Conservation (phyloP, 1,139 yeast species). For the Taiozyma sp. region DNA sequence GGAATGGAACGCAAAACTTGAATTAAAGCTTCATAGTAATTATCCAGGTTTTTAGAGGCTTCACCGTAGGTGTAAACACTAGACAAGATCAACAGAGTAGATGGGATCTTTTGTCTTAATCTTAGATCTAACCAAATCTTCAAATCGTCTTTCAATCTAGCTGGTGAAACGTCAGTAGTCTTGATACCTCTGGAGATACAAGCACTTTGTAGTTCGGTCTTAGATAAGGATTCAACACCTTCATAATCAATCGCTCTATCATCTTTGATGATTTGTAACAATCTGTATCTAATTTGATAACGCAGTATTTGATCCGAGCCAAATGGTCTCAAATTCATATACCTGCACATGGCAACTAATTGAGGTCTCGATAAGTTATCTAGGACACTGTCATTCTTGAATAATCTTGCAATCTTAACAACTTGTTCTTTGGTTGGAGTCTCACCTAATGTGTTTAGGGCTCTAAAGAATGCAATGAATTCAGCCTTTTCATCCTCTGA, state of each 20-base stretch:
- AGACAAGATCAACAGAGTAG: slow-evolving; percentile 77
- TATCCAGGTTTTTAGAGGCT: slow-evolving; percentile 47
- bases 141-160: slow-evolving; percentile 76
- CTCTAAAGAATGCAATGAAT: slow-evolving; percentile 74
- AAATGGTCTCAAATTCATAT: slow-evolving; percentile 86
- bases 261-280: slow-evolving; percentile 85
- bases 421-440: slow-evolving; percentile 71
- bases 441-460: slow-evolving; percentile 47
- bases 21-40: slow-evolving; percentile 75
- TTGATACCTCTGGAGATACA: slow-evolving; percentile 93
- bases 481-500: slow-evolving; percentile 69
- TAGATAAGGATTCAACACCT: slow-evolving; percentile 78
- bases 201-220: slow-evolving; percentile 82
- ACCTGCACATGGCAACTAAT: slow-evolving; percentile 89
- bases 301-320: slow-evolving; percentile 92
- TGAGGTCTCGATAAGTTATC: slow-evolving; percentile 93
- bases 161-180: slow-evolving; percentile 78
- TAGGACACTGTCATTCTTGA: slow-evolving; percentile 89
- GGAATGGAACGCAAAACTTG: slow-evolving; percentile 90
- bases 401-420: slow-evolving; percentile 75
- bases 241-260: slow-evolving; percentile 92
- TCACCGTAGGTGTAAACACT: slow-evolving; percentile 90
- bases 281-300: slow-evolving; percentile 86
- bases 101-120: slow-evolving; percentile 84
- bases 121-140: slow-evolving; percentile 88